phyloP scores from a whole-genome alignment of 1,284 basidiomycete genomes.

The Microbotryum scabiosae region DNA sequence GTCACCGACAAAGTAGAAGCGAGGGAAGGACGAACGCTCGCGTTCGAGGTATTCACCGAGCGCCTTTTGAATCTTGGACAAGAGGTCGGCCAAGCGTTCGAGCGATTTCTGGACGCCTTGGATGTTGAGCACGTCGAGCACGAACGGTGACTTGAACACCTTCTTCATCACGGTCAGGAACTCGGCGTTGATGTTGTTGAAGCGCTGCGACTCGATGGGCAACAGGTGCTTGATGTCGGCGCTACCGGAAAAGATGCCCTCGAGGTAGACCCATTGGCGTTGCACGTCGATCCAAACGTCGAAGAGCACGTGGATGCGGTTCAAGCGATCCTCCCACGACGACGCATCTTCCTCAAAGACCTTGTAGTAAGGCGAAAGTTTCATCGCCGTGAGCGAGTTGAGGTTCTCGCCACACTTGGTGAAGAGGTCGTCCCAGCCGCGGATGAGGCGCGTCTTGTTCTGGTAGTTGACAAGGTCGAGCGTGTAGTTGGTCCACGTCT shows the following conservation, averaged over 20 bases:
- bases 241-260: conserved; percentile 98
- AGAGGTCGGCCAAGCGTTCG: conserved; percentile 87
- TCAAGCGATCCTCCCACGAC: conserved; percentile 58
- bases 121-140: conserved; percentile 94
- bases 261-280: conserved; percentile 98
- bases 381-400: conserved; percentile 95
- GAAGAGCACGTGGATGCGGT: conserved; percentile 89
- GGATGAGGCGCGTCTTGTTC: conserved; percentile 93
- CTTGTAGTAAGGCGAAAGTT: conserved; percentile 92
- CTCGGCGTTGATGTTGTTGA: conserved; percentile 97
- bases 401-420: conserved; percentile 92
- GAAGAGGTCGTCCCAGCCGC: conserved; percentile 96
- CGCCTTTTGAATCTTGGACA: conserved; percentile 99
- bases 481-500: conserved; percentile 92
- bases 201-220: conserved; percentile 91
- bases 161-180: conserved; percentile 99
- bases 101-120: conserved; percentile 92
- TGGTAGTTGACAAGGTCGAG: conserved; percentile 97
- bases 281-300: conserved; percentile 99
- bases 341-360: conserved; percentile 46
- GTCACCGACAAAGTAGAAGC: conserved; percentile 99
- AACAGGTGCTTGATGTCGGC: conserved; percentile 97
- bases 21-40: conserved; percentile 93
- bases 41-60: conserved; percentile 97
- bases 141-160: conserved; percentile 97